Evolutionary conservation across 331 rosid genomes (phyloP).

Genomic region (Telfairia occidentalis): DNA sequence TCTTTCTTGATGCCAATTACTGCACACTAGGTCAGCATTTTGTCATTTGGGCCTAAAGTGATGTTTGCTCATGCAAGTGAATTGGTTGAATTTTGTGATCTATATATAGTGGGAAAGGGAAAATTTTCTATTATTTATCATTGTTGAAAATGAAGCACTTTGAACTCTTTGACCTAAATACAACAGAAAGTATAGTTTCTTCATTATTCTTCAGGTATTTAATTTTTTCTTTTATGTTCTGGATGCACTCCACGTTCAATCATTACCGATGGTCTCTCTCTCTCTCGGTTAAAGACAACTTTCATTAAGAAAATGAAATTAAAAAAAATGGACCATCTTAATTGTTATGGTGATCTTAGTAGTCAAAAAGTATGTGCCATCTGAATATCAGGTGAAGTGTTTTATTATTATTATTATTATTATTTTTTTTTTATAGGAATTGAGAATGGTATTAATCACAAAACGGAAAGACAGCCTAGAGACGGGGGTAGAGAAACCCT

Average conservation of each 20-base stretch:
- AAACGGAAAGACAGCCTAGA: too few species aligned
- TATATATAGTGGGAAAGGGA: neutral
- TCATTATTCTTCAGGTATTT: neutral
- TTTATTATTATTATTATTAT: too few species aligned
- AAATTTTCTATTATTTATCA: neutral
- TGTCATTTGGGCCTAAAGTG: neutral
- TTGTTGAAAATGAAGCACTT: neutral
- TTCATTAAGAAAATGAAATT: too few species aligned
- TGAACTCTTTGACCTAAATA: neutral
- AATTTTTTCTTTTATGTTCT: neutral
- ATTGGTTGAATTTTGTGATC: slow-evolving; percentile 2
- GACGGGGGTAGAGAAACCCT: too few species aligned
- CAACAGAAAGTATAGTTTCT: neutral
- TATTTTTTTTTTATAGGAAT: too few species aligned
- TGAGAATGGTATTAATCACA: too few species aligned
- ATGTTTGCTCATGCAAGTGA: neutral
- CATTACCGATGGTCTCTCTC: neutral
- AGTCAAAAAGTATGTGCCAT: too few species aligned
- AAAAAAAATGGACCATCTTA: too few species aligned
- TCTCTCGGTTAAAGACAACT: neutral
- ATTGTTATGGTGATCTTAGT: too few species aligned
- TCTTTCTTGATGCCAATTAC: neutral
- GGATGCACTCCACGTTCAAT: neutral
- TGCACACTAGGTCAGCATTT: neutral
- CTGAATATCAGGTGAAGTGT: too few species aligned